Conservation (phyloP, 2,329 filamentous ascomycete genomes). For the Neopestalotiopsis sp. region DNA sequence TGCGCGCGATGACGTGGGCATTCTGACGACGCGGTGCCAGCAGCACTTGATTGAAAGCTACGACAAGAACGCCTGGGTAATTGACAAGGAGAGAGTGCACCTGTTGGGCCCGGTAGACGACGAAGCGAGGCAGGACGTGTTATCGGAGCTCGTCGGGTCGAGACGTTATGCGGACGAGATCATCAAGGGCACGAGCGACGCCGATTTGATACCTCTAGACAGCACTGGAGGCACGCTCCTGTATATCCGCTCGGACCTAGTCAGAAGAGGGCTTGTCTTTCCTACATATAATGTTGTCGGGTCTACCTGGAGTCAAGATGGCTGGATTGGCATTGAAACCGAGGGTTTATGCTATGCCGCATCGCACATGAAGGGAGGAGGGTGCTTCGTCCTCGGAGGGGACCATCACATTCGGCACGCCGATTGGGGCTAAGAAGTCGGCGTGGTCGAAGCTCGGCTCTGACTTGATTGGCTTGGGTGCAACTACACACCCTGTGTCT, state of each 20-base stretch:
- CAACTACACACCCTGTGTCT: neutral
- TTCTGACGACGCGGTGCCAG: conserved; percentile 39
- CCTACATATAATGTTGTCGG: conserved; percentile 39
- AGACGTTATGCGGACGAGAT: conserved; percentile 30
- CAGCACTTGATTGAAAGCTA: conserved; percentile 38
- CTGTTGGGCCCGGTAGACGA: conserved; percentile 28
- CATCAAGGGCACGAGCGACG: conserved; percentile 31
- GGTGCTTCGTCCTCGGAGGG: conserved; percentile 36
- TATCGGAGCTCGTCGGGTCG: conserved; percentile 25
- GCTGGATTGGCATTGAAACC: conserved; percentile 41
- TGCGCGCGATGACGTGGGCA: conserved; percentile 31
- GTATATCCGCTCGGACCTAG: conserved; percentile 37
- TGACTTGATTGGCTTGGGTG: neutral
- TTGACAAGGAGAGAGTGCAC: conserved; percentile 23
- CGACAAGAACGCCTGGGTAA: conserved; percentile 42
- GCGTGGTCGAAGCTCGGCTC: neutral
- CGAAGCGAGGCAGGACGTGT: conserved; percentile 23
- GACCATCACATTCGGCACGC: conserved; percentile 34
- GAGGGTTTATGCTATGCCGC: conserved; percentile 41
- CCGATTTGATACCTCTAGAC: conserved; percentile 38
- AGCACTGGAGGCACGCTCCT: conserved; percentile 41
- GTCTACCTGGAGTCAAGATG: conserved; percentile 39
- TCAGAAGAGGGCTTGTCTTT: conserved; percentile 39
- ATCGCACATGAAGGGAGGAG: conserved; percentile 30
- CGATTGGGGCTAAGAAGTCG: conserved; percentile 28